phyloP scores from a whole-genome alignment of 495 filamentous ascomycete species.

The Aspergillus sparsus region DNA sequence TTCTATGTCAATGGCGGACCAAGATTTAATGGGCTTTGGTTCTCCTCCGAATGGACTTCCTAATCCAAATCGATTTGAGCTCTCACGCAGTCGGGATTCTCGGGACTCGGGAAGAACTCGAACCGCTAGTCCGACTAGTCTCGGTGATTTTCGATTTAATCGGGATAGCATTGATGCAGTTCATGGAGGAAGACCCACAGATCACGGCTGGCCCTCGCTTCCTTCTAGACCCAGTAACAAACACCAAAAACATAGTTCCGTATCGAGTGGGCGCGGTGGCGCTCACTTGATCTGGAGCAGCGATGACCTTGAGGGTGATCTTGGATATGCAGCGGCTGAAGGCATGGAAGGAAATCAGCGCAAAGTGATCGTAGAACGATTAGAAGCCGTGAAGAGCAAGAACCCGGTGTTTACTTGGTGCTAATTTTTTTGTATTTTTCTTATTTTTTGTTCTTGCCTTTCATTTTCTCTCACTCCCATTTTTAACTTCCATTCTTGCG shows the following conservation, averaged over 20 bases:
- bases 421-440: slow-evolving; percentile 7
- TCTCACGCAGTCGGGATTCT: slow-evolving; percentile 58
- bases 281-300: slow-evolving; percentile 53
- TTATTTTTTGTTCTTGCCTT: slow-evolving; percentile 4
- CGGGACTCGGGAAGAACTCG: slow-evolving; percentile 39
- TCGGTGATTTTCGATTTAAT: slow-evolving; percentile 34
- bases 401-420: slow-evolving; percentile 99
- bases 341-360: slow-evolving; percentile 88
- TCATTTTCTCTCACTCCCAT: background rate
- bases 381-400: slow-evolving; percentile 92
- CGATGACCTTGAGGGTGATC: slow-evolving; percentile 84
- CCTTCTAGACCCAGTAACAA: slow-evolving; percentile 37
- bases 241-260: slow-evolving; percentile 45
- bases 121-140: slow-evolving; percentile 40
- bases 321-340: slow-evolving; percentile 90
- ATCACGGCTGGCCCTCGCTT: slow-evolving; percentile 44
- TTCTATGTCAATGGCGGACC: slow-evolving; percentile 60
- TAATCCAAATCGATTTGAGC: slow-evolving; percentile 82
- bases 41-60: slow-evolving; percentile 68
- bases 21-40: slow-evolving; percentile 74
- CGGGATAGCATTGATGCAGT: slow-evolving; percentile 33
- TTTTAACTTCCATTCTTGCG: slow-evolving; percentile 4
- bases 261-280: slow-evolving; percentile 37
- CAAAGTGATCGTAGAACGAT: slow-evolving; percentile 92
- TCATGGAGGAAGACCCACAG: slow-evolving; percentile 34